Evolutionary conservation across 2,329 filamentous ascomycete genomes (phyloP), one percentile per base, ranked within the genome.

Genomic region (Sporothrix humicola): DNA sequence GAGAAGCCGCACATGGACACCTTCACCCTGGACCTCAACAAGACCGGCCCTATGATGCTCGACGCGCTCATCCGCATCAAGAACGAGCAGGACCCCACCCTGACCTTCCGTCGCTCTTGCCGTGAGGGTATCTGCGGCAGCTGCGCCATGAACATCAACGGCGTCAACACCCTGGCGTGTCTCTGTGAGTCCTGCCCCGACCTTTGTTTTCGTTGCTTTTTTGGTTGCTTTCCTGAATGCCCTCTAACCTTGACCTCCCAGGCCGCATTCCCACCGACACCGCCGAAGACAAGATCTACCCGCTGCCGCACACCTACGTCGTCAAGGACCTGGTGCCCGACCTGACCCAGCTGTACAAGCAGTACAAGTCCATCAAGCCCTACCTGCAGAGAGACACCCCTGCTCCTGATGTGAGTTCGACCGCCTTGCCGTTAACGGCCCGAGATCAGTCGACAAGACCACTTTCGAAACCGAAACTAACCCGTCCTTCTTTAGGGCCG

Each of bases 111-210:
- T 82, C 86, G 96, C 83, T 97, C 93, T 84, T 99, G 96, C 86
- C 89, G 96, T 85, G 96, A 99, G 89, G 96, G 96, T 79, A 99
- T 99, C 81, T 99, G 96, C 82, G 96, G 96, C 78, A 97, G 93
- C 84, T 99, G 96, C 83, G 96, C 96, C 78, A 99, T 99, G 96
- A 99, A 99, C 88, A 98, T 99, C 83, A 97, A 98, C 83, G 96
- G 96, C 83, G 93, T 97, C 80, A 99, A 99, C 87, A 99, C 96
- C 73, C 86, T 99, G 80, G 96, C 96, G 78, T 99, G 96, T 85
- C 86, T 99, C 82, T 99, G 96, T 97, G 93, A 79, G 92, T 90
- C 54, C 31, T 37, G 31, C 4, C 31, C 31, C 31, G 31, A 5
- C 31, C 3, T 15, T 69, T n/a, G 10, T 48, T 20, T 17, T 12